Evolutionary conservation across 768 basidiomycete genomes (phyloP), one percentile per base, ranked within the genome.

Genomic region (Leucosporidium scottii): DNA sequence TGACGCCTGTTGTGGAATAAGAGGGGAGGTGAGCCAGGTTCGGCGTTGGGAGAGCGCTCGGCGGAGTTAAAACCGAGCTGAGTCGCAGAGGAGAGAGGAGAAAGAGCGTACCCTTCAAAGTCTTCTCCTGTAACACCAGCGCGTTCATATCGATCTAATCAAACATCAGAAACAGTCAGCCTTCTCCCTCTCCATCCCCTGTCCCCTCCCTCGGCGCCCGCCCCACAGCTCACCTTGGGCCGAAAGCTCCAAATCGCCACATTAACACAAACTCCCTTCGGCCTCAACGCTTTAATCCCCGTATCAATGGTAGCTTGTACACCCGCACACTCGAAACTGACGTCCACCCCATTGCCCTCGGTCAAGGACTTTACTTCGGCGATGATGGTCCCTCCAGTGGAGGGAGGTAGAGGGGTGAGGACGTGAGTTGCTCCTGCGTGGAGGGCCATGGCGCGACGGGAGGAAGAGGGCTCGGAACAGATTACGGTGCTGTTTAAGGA

Each of bases 251-350:
- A 83, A 13, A 82, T 64, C 1, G 82, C 81, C 23, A 83, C 76
- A 65, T 81, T 81, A 21, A 82, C 74, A 28, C 82, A 70, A 0
- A 74, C 78, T 23, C 83, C 82, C 44, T 80, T 72, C 0, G 80
- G 74, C 28, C 79, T 78, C 15, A 82, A 74, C 31, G 79, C 78
- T 10, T 62, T 48, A 20, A 83, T 71, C 12, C 79, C 81, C 10
- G 77, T 69, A 47, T 80, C 78, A 20, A 83, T 62, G 54, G 79
- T 78, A 20, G 75, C 75, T 68, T 82, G 80, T 3, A 78, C 69
- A 0, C 83, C 82, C 5, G 82, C 81, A 23, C 82, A 81, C 55
- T 84, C 83, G 69, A 82, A 82, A 6, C 78, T 81, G 55, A 82
- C 76, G 65, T 82, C 81, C 15, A 81, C 81, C 30, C 83, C 82